Percentiles rank a stretch among this genome's conserved stretches.
Conservation (phyloP, 345 rosid species). For the Carallia brachiata region DNA sequence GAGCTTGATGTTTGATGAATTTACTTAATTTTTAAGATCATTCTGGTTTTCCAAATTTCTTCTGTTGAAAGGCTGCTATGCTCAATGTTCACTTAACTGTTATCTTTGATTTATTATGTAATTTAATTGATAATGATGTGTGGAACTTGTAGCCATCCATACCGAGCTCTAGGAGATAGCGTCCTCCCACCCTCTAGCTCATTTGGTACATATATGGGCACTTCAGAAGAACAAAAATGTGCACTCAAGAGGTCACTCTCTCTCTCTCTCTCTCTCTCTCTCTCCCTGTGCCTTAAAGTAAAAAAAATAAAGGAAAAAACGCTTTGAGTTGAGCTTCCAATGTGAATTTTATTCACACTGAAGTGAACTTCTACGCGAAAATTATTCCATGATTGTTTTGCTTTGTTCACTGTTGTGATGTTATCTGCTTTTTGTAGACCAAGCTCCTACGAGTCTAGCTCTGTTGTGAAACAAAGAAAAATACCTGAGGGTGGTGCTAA, state of each 20-base stretch:
- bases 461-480: slow-evolving; percentile 50
- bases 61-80: not conserved
- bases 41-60: not conserved
- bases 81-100: not conserved
- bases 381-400: not conserved
- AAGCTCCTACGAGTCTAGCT: slow-evolving; percentile 32
- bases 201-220: slow-evolving; percentile 27
- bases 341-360: not conserved
- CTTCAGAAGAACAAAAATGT: slow-evolving; percentile 39
- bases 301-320: not conserved
- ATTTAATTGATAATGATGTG: slow-evolving; percentile 5
- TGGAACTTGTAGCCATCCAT: slow-evolving; percentile 39
- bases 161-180: slow-evolving; percentile 38
- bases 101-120: not conserved
- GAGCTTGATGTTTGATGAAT: too few relatives aligned
- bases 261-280: slow-evolving; percentile 15
- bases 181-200: slow-evolving; percentile 35
- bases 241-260: slow-evolving; percentile 48
- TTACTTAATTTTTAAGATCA: too few relatives aligned
- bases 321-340: not conserved
- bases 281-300: not conserved
- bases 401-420: slow-evolving; percentile 5
- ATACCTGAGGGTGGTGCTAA: slow-evolving; percentile 58
- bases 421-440: slow-evolving; percentile 43
- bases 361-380: too few relatives aligned